A percentile compares a stretch with the other conserved stretches of the same genome.
Evolutionary conservation across 2,329 filamentous ascomycete species (phyloP).

Genomic region (Aspergillus ustus): DNA sequence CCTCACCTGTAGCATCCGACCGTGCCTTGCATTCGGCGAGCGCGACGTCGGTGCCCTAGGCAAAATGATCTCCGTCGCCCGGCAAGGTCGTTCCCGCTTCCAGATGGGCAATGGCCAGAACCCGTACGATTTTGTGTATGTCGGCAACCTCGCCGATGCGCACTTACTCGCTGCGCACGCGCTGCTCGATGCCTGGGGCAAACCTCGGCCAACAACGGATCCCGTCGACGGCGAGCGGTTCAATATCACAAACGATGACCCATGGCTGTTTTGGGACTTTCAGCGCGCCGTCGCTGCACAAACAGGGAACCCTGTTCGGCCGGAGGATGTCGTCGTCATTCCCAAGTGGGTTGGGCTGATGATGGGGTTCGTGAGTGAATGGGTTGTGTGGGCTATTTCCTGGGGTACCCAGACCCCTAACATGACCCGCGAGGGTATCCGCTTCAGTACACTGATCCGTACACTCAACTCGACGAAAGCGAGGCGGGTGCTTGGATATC

Average conservation of each 20-base stretch:
- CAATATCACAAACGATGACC: slow-evolving; percentile 10
- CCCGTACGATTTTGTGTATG: slow-evolving; percentile 11
- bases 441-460: slow-evolving; percentile 9
- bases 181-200: slow-evolving; percentile 2
- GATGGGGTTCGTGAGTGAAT: slow-evolving; percentile 10
- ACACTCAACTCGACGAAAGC: slow-evolving; percentile 10
- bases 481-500: slow-evolving; percentile 13
- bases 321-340: slow-evolving; percentile 8
- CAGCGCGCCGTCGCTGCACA: slow-evolving; percentile 1
- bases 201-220: background rate
- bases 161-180: slow-evolving; percentile 7
- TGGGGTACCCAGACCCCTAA: background rate
- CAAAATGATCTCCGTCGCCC: slow-evolving; percentile 10
- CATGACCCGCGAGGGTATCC: slow-evolving; percentile 15
- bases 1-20: slow-evolving; percentile 7
- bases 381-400: slow-evolving; percentile 6
- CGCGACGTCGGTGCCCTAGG: slow-evolving; percentile 8
- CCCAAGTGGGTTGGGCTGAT: slow-evolving; percentile 12
- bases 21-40: slow-evolving; percentile 8
- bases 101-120: slow-evolving; percentile 15
- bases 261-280: slow-evolving; percentile 17
- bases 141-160: slow-evolving; percentile 12
- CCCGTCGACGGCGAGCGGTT: slow-evolving; percentile 12
- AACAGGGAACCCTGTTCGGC: background rate
- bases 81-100: slow-evolving; percentile 3